Evolutionary conservation across 2,329 filamentous ascomycete genomes (phyloP).

Genomic region (Colletotrichum aenigma): DNA sequence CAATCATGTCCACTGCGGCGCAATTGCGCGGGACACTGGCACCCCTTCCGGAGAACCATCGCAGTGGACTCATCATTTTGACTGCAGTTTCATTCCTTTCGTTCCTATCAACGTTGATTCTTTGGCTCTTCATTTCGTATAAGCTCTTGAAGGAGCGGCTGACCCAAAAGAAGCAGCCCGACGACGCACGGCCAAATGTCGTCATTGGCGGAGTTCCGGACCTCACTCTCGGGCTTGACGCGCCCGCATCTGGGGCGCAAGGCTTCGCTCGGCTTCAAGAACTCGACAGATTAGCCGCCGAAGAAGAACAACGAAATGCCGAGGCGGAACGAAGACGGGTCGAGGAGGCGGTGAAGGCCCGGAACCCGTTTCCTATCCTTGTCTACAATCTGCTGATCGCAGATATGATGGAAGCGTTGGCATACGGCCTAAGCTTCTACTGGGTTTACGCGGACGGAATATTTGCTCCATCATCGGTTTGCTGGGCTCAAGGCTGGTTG

Average conservation of each 20-base stretch:
- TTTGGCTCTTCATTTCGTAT: constrained; percentile 9
- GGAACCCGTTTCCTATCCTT: constrained; percentile 62
- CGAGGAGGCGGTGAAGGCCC: not conserved
- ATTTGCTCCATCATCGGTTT: constrained; percentile 49
- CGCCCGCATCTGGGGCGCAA: not conserved
- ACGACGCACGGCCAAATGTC: not conserved
- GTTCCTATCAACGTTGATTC: not conserved
- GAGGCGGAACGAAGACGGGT: not conserved
- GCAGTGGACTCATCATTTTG: not conserved
- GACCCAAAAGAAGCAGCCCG: not conserved
- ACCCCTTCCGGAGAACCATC: constrained; percentile 2
- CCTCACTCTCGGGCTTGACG: not conserved
- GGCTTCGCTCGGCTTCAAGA: not conserved
- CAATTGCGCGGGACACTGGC: not conserved
- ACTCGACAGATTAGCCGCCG: not conserved
- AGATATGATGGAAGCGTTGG: constrained; percentile 60
- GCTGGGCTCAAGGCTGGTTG: constrained; percentile 60
- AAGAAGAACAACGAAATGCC: not conserved
- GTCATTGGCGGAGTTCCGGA: not conserved
- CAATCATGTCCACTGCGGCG: constrained; percentile 2
- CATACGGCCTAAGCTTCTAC: constrained; percentile 59
- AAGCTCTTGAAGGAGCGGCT: not conserved
- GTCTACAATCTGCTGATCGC: constrained; percentile 65
- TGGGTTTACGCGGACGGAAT: constrained; percentile 55
- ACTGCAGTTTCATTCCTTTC: constrained; percentile 1